Evolutionary conservation across 805 yeast genomes (phyloP).

Genomic region (Hanseniaspora vineae): DNA sequence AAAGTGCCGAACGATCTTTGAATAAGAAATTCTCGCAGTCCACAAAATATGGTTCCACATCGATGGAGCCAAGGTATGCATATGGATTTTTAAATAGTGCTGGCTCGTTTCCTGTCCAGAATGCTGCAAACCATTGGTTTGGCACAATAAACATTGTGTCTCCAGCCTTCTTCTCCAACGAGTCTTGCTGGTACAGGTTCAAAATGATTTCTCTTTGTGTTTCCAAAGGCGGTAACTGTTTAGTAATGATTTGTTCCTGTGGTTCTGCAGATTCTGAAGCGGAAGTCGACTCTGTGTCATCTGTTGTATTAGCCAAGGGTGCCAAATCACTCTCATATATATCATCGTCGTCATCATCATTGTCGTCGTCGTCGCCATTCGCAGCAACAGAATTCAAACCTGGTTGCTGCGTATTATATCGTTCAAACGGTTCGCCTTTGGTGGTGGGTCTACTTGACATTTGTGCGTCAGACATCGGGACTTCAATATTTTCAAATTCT

Average conservation of each 20-base stretch:
- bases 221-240: constrained; percentile 5
- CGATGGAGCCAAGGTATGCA: constrained; percentile 32
- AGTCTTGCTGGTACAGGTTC: constrained; percentile 8
- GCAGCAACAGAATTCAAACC: no score
- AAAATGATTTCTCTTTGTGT: constrained; percentile 13
- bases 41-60: constrained; percentile 32
- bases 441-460: no score
- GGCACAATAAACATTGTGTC: constrained; percentile 38
- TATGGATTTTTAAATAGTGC: constrained; percentile 10
- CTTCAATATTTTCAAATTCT: not conserved
- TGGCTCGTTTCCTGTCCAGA: constrained; percentile 17
- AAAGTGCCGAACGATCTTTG: constrained; percentile 15
- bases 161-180: constrained; percentile 28
- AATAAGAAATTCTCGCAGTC: constrained; percentile 31
- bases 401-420: no score
- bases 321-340: no score
- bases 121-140: constrained; percentile 29
- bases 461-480: not conserved
- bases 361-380: no score
- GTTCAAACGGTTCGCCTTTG: no score
- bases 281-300: not conserved
- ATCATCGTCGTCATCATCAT: no score
- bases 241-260: not conserved
- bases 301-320: no score
- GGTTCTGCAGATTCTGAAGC: not conserved